Conservation (phyloP, 2,329 filamentous ascomycete genomes). For the Monosporascus cannonballus region DNA sequence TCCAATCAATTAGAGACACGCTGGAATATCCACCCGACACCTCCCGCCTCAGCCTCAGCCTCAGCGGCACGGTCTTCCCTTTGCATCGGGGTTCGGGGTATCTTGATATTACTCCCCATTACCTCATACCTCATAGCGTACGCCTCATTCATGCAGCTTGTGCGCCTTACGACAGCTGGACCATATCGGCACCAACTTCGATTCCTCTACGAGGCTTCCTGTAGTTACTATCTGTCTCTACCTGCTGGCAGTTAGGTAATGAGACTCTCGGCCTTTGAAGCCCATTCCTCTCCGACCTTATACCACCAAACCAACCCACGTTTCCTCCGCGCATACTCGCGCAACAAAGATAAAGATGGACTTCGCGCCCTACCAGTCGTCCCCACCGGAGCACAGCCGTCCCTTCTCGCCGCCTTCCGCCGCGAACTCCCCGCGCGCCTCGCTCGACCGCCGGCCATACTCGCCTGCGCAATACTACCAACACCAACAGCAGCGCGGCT, state of each 20-base stretch:
- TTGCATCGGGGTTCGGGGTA: no score
- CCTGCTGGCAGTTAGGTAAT: no score
- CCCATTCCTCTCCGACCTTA: no score
- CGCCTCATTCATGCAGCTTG: no score
- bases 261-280: no score
- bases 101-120: no score
- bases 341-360: constrained; percentile 52
- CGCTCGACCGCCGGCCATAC: constrained; percentile 52
- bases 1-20: background rate
- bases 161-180: no score
- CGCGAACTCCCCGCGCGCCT: constrained; percentile 46
- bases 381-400: constrained; percentile 76
- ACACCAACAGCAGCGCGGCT: constrained; percentile 33
- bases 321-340: background rate
- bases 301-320: background rate
- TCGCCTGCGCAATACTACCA: constrained; percentile 36
- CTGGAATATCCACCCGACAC: background rate
- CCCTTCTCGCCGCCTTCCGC: constrained; percentile 65
- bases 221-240: no score
- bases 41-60: background rate
- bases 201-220: no score
- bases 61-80: background rate
- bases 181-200: no score
- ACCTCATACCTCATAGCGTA: no score
- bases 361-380: constrained; percentile 96